These are phyloP conservation scores for Pseudocercospora fuligena DNA, from an alignment of 2,329 filamentous ascomycete genomes.

Conservation along the genomic window DNA sequence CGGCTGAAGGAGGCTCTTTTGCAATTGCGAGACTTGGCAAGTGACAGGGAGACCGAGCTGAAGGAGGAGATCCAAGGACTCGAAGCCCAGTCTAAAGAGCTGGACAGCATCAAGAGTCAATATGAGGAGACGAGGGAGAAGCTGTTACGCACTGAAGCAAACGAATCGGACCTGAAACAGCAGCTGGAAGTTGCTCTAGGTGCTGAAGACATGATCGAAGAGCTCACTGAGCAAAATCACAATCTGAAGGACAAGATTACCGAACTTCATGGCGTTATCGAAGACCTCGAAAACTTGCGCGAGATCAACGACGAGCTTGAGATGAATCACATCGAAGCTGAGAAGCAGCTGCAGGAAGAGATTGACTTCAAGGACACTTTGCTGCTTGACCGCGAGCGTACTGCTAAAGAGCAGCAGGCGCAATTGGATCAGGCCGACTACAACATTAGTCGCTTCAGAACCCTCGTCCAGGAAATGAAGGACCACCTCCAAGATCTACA, in stretches of 20 bases:
- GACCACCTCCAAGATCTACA: constrained; percentile 89
- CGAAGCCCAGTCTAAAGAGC: constrained; percentile 48
- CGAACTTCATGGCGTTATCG: constrained; percentile 78
- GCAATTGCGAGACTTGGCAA: constrained; percentile 81
- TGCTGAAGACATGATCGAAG: constrained; percentile 92
- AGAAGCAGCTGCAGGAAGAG: constrained; percentile 93
- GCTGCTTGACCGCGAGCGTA: constrained; percentile 79
- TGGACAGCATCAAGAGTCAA: constrained; percentile 58
- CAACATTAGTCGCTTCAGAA: constrained; percentile 84
- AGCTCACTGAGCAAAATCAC: constrained; percentile 86
- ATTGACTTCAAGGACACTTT: constrained; percentile 85
- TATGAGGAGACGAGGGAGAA: constrained; percentile 73
- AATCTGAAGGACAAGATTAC: constrained; percentile 80
- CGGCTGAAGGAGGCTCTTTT: constrained; percentile 83
- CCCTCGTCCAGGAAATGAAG: constrained; percentile 84
- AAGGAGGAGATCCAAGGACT: constrained; percentile 61
- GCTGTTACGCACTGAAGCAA: constrained; percentile 71
- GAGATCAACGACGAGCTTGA: constrained; percentile 96
- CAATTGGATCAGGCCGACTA: constrained; percentile 86
- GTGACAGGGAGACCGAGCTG: constrained; percentile 81
- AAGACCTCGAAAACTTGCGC: constrained; percentile 85
- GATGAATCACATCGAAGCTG: constrained; percentile 87
- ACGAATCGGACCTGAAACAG: constrained; percentile 83
- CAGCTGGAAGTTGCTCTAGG: constrained; percentile 88
- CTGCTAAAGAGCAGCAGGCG: constrained; percentile 76